Evolutionary conservation across 1,139 yeast genomes (phyloP), one percentile per base, ranked within the genome.

Genomic region (Wickerhamiella infanticola): DNA sequence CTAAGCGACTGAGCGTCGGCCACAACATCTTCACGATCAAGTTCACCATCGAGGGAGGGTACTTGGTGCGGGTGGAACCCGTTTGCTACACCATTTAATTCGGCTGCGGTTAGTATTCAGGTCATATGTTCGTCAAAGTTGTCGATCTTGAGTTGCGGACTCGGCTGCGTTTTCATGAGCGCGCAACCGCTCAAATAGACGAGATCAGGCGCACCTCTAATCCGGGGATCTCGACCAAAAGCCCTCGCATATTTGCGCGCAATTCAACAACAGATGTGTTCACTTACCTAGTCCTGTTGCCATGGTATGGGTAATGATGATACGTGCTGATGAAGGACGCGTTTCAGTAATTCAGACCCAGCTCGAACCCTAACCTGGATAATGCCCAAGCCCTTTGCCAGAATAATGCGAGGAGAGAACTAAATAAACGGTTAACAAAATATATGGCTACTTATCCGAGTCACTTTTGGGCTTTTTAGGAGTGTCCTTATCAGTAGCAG

Each of bases 1-100:
- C 36, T 39, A 37, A 47, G 33, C 33, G 48, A 43, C 39, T 40
- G 46, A 25, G 45, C 40, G 35, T 45, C 50, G 42, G 44, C 40
- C 6, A 18, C 24, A 3, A 39, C 41, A 35, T 43, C 46, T 25
- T 43, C 43, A 29, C 24, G 45, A 13, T 29, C 38, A 24, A 29
- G 35, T 27, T 42, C 47, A 25, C 31, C 39, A 29, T 37, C 29
- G 29, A 42, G 27, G 18, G 39, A 23, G 13, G 43, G 39, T 29
- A 31, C 41, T 35, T 38, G 40, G 29, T 9, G 25, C 9, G n/a
- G 29, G 26, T 38, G 40, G 8, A 26, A n/a, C 40, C 40, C 40
- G 13, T 38, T 38, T 25, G 40, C 29, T 8, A 26, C 8, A 26
- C 40, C 40, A 11, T 26, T 38, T 25, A 11, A 7, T 11, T 23